Base-by-base conservation (phyloP, 2,329 filamentous ascomycete genomes). In the Aureobasidium sp. region DNA sequence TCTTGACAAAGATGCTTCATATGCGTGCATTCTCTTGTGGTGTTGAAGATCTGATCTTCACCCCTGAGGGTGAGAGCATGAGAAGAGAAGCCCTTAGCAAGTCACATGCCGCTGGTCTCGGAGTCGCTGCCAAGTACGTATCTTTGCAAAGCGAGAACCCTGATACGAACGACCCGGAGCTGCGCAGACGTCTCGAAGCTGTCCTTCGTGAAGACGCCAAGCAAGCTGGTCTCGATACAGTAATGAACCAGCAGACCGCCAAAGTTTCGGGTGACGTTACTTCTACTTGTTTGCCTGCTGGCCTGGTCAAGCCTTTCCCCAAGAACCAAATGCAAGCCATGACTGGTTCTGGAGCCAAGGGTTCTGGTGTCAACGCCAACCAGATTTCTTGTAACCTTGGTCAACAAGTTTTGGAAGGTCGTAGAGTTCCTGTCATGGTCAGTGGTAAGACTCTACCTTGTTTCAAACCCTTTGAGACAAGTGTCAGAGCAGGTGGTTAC, bases 271-370 rank as follows among this genome's bases (percentile, higher is more conserved):
- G 89, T 17, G 83, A 81, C 0, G 87, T 97, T 48, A 96, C 92
- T 10, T 81, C 81, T 51, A 83, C 84, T 2, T 96, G 92, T 75
- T 82, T 99, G 67, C 94, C 94, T 0, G 77, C 79, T 24, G 91
- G 90, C 46, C 83, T 99, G 32, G 86, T 90, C 70, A 99, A 97
- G 76, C 85, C 89, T 8, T 99, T 99, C 75, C 94, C 94, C 0
- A 88, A 88, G 71, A 99, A 99, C 71, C 93, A 97, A 76, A 99
- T 99, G 93, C 94, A 99, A 80, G 86, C 90, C 67, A 99, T 99
- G 94, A 99, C 94, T 26, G 89, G 88, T 15, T 97, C 94, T 62
- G 94, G 94, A 74, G 94, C 94, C 57, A 99, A 99, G 78, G 94
- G 94, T 72, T 89, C 85, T 61, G 81, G 84, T 69, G 94, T 99